Conservation (phyloP, 352 stramenopile genomes). For the Phytophthora multivora region DNA sequence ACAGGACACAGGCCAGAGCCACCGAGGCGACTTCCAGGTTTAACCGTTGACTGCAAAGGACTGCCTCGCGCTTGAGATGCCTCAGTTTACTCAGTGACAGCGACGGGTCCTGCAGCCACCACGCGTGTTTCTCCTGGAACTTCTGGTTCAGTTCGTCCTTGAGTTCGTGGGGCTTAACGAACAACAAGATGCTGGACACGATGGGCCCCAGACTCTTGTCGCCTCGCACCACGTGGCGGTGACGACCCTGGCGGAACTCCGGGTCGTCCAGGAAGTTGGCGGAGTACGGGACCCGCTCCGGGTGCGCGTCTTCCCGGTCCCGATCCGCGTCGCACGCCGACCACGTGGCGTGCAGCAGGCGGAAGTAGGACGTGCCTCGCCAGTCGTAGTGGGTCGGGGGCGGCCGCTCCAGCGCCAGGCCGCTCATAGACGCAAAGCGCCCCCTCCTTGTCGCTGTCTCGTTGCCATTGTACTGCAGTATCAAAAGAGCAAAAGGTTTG, state of each 20-base stretch:
- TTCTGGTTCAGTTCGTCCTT: constrained; percentile 98
- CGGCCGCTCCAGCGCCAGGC: constrained; percentile 43
- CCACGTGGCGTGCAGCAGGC: constrained; percentile 81
- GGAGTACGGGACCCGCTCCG: constrained; percentile 55
- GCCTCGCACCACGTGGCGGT: constrained; percentile 80
- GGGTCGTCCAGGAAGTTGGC: constrained; percentile 87
- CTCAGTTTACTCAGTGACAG: constrained; percentile 97
- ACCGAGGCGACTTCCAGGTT: constrained; percentile 94
- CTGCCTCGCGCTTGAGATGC: constrained; percentile 92
- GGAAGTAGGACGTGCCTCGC: constrained; percentile 88
- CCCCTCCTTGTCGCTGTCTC: constrained; percentile 52
- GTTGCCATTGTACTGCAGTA: constrained; percentile 80
- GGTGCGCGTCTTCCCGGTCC: constrained; percentile 79
- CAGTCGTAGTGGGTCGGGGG: constrained; percentile 74
- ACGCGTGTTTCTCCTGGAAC: constrained; percentile 94
- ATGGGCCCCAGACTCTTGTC: constrained; percentile 92
- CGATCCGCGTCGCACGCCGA: constrained; percentile 70
- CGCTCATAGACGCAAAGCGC: constrained; percentile 60
- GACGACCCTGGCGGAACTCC: constrained; percentile 79
- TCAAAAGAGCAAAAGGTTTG: background rate
- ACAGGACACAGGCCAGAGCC: constrained; percentile 95
- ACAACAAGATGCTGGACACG: constrained; percentile 94
- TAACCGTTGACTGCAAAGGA: constrained; percentile 74
- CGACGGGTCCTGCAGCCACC: constrained; percentile 84
- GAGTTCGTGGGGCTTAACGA: constrained; percentile 94